phyloP scores from a whole-genome alignment of 2,329 filamentous ascomycete genomes.

The Aureobasidium sp. region DNA sequence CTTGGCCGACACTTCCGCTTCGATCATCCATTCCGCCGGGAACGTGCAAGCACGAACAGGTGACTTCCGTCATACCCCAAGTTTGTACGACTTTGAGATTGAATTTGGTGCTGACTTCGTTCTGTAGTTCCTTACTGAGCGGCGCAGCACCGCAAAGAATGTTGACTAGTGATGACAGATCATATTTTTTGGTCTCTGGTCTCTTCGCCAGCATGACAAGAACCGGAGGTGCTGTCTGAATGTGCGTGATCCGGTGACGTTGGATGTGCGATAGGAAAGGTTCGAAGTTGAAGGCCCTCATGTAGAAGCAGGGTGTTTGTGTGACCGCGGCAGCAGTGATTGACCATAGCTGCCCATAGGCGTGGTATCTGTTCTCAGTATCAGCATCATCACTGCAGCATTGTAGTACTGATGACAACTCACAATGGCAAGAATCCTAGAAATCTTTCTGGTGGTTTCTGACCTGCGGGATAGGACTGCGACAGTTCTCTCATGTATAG shows the following conservation, averaged over 20 bases:
- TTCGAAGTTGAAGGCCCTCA: constrained; percentile 30
- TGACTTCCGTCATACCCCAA: constrained; percentile 26
- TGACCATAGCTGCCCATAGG: constrained; percentile 30
- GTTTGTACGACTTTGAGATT: constrained; percentile 31
- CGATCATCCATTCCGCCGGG: constrained; percentile 27
- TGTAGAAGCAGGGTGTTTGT: constrained; percentile 28
- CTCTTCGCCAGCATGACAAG: constrained; percentile 37
- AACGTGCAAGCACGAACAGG: constrained; percentile 28
- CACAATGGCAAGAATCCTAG: constrained; percentile 26
- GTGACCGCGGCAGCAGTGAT: constrained; percentile 28
- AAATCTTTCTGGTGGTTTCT: constrained; percentile 22
- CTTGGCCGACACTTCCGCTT: constrained; percentile 23
- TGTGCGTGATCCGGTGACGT: constrained; percentile 29
- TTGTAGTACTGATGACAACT: constrained; percentile 17
- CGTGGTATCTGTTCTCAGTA: constrained; percentile 18
- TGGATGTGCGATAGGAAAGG: constrained; percentile 27
- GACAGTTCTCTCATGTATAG: constrained; percentile 31
- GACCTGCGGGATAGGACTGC: constrained; percentile 18
- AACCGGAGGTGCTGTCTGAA: constrained; percentile 35
- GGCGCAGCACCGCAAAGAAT: constrained; percentile 35
- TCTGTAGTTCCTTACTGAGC: constrained; percentile 29
- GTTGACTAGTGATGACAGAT: constrained; percentile 31
- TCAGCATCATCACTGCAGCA: background rate
- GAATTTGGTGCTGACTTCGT: constrained; percentile 28
- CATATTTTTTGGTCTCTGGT: constrained; percentile 32